These are phyloP conservation scores for Stephanodiscus minutulus DNA, from an alignment of 108 stramenopile genomes.

Conservation along the genomic window DNA sequence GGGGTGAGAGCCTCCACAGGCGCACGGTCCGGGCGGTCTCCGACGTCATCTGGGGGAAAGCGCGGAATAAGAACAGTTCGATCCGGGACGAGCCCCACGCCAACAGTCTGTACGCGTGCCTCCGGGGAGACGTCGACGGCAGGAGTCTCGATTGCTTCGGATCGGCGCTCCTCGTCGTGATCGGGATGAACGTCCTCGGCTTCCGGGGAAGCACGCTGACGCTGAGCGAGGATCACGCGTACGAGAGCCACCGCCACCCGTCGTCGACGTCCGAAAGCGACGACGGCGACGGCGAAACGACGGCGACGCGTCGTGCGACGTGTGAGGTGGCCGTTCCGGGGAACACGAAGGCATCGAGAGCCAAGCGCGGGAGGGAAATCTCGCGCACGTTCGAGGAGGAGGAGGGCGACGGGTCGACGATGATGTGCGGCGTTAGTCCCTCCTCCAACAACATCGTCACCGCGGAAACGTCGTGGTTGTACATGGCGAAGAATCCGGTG, in stretches of 20 bases:
- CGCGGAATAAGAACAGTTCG: constrained; percentile 37
- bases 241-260: constrained; percentile 56
- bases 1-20: constrained; percentile 35
- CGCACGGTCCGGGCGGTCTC: constrained; percentile 47
- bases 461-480: constrained; percentile 65
- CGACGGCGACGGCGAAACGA: constrained; percentile 6
- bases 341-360: constrained; percentile 47
- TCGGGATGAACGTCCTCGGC: constrained; percentile 51
- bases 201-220: constrained; percentile 36
- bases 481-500: constrained; percentile 64
- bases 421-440: no score
- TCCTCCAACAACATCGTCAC: no score
- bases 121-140: constrained; percentile 58
- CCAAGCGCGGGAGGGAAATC: constrained; percentile 59
- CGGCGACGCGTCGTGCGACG: constrained; percentile 31
- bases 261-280: constrained; percentile 5
- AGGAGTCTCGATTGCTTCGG: constrained; percentile 72
- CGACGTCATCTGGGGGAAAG: constrained; percentile 57
- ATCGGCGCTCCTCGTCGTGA: constrained; percentile 48
- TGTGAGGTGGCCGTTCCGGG: constrained; percentile 75
- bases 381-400: constrained; percentile 45
- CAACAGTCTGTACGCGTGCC: constrained; percentile 59
- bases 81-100: constrained; percentile 65
- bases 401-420: no score
- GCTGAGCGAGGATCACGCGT: constrained; percentile 71